phyloP scores from a whole-genome alignment of 1,284 basidiomycete genomes.

The Rhodotorula mucilaginosa region DNA sequence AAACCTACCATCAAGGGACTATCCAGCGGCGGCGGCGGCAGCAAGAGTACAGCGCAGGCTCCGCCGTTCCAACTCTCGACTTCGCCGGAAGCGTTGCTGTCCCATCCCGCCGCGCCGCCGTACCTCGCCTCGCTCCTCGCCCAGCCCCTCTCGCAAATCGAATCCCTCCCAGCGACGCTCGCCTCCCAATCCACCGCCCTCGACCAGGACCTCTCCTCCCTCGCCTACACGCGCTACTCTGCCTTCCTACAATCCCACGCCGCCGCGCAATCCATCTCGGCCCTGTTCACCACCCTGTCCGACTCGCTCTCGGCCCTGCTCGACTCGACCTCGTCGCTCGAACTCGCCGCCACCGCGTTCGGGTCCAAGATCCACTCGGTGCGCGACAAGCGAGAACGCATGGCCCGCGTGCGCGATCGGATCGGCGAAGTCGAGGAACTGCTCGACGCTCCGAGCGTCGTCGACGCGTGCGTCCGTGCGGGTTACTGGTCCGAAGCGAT shows the following conservation, averaged over 20 bases:
- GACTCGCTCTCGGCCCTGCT: constrained; percentile 29
- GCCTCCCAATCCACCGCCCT: constrained; percentile 28
- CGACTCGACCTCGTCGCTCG: constrained; percentile 32
- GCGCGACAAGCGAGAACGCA: constrained; percentile 52
- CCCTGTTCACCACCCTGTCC: constrained; percentile 32
- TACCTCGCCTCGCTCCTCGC: constrained; percentile 38
- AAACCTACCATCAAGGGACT: neutral
- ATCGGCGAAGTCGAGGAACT: constrained; percentile 86
- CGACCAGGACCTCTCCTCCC: constrained; percentile 38
- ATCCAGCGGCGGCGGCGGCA: neutral
- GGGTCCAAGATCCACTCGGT: constrained; percentile 13
- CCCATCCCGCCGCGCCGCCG: constrained; percentile 8
- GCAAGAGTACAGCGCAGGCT: neutral
- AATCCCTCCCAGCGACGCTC: constrained; percentile 28
- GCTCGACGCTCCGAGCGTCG: constrained; percentile 80
- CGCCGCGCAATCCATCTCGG: constrained; percentile 31
- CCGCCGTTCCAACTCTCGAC: constrained; percentile 2
- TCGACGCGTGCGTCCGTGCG: constrained; percentile 86
- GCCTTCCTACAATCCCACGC: constrained; percentile 38
- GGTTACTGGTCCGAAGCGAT: constrained; percentile 88
- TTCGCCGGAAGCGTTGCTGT: constrained; percentile 12
- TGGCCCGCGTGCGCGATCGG: constrained; percentile 77
- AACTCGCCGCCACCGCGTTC: constrained; percentile 22
- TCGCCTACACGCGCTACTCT: constrained; percentile 41
- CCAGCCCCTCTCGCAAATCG: constrained; percentile 30